Conservation (phyloP, 305 asterid genomes). For the Striga hermonthica region DNA sequence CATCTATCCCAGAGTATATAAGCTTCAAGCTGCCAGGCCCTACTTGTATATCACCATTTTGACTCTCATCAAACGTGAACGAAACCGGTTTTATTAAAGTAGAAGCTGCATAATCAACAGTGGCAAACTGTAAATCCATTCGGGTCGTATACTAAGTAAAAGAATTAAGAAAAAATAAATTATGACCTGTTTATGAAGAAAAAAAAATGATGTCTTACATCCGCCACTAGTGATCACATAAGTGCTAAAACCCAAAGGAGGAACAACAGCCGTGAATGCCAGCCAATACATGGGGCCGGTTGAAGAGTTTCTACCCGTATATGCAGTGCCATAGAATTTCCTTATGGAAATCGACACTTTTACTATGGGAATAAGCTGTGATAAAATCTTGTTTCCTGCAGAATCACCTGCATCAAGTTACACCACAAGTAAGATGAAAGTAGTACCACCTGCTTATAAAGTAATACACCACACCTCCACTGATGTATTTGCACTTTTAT, state of each 20-base stretch:
- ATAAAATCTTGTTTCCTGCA: slow-evolving; percentile 57
- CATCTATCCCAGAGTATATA: slow-evolving; percentile 59
- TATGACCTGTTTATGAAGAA: slow-evolving; percentile 24
- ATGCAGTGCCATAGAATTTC: slow-evolving; percentile 58
- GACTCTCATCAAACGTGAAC: slow-evolving; percentile 41
- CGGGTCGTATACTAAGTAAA: not conserved
- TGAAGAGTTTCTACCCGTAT: slow-evolving; percentile 55
- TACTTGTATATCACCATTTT: slow-evolving; percentile 52
- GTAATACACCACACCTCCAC: too few species aligned
- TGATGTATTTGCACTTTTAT: slow-evolving; percentile 4
- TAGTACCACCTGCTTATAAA: not conserved
- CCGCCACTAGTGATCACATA: slow-evolving; percentile 53
- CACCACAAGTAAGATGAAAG: slow-evolving; percentile 20
- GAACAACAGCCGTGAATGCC: slow-evolving; percentile 74
- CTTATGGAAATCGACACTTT: slow-evolving; percentile 52
- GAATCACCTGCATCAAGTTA: slow-evolving; percentile 60
- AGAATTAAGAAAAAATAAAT: not conserved
- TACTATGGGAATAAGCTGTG: slow-evolving; percentile 76
- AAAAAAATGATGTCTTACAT: slow-evolving; percentile 30
- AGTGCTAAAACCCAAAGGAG: slow-evolving; percentile 87
- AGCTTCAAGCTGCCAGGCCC: slow-evolving; percentile 88
- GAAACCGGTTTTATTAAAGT: slow-evolving; percentile 39
- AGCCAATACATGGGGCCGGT: slow-evolving; percentile 65
- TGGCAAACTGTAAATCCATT: slow-evolving; percentile 25
- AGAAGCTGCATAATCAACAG: slow-evolving; percentile 44